Evolutionary conservation across 2,329 filamentous ascomycete genomes (phyloP).

Genomic region (Cephalotrichum gorgonifer): DNA sequence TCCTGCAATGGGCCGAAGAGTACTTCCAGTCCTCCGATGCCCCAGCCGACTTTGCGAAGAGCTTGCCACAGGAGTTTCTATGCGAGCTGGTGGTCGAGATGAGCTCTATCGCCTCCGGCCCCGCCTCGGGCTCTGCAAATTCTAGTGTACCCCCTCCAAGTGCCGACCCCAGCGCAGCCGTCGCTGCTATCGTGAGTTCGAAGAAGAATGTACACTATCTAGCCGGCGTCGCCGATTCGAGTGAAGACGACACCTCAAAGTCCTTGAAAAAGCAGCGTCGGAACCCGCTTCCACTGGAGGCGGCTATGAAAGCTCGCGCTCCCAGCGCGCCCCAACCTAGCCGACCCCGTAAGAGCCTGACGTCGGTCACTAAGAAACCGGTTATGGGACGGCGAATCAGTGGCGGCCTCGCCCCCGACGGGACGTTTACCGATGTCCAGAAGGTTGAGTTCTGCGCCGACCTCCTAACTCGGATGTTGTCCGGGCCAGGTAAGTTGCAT

Average conservation of each 20-base stretch:
- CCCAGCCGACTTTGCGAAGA: constrained; percentile 47
- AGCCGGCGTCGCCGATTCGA: constrained; percentile 23
- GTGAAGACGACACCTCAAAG: constrained; percentile 23
- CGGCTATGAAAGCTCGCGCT: neutral
- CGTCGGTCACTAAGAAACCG: constrained; percentile 15
- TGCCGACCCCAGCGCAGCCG: neutral
- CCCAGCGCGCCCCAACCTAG: neutral
- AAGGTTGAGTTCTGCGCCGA: constrained; percentile 51
- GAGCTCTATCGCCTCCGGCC: constrained; percentile 36
- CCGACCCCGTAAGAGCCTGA: neutral
- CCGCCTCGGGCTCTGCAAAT: constrained; percentile 3
- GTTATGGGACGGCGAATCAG: constrained; percentile 7
- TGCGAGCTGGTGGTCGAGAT: constrained; percentile 53
- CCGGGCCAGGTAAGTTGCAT: constrained; percentile 41
- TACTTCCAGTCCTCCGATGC: constrained; percentile 49
- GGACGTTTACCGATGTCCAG: constrained; percentile 1
- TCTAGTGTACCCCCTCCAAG: neutral
- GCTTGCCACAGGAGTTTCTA: constrained; percentile 50
- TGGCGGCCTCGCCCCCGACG: constrained; percentile 2
- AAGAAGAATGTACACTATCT: constrained; percentile 40
- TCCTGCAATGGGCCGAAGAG: constrained; percentile 52
- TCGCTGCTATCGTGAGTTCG: constrained; percentile 11
- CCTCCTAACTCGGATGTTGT: constrained; percentile 48
- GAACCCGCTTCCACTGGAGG: neutral
- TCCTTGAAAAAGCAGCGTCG: constrained; percentile 1